Evolutionary conservation across 352 stramenopile species (phyloP).

Genomic region (Phytophthora kernoviae): DNA sequence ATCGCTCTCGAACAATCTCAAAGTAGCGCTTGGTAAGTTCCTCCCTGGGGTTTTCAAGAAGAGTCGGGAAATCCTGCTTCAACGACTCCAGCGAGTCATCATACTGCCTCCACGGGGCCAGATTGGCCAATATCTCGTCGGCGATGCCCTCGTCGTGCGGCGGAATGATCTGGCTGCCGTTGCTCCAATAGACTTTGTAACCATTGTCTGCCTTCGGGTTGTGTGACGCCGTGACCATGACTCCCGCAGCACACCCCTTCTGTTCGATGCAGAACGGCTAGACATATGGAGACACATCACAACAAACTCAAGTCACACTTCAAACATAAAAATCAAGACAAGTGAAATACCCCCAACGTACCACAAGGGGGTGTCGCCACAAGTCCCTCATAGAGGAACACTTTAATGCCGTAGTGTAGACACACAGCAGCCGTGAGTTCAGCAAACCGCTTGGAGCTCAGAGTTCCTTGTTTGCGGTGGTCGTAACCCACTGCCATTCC

Average conservation of each 20-base stretch:
- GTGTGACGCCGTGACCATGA: conserved; percentile 97
- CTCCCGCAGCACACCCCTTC: conserved; percentile 78
- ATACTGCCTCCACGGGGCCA: conserved; percentile 87
- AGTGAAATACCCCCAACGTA: too few species aligned
- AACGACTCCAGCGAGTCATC: conserved; percentile 46
- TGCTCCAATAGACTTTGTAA: conserved; percentile 97
- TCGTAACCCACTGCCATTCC: conserved; percentile 93
- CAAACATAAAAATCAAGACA: background rate
- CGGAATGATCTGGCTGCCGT: conserved; percentile 97
- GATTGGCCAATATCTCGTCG: conserved; percentile 87
- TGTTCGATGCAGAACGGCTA: conserved; percentile 81
- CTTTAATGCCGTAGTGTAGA: conserved; percentile 81
- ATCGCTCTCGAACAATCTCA: conserved; percentile 37
- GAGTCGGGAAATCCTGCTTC: conserved; percentile 34
- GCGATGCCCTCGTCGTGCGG: conserved; percentile 96
- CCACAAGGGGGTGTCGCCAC: conserved; percentile 97
- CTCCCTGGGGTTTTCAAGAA: conserved; percentile 73
- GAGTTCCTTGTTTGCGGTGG: conserved; percentile 72
- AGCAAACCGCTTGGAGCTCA: conserved; percentile 91
- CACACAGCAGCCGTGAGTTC: conserved; percentile 86
- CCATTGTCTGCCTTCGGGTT: conserved; percentile 98
- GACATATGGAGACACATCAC: background rate
- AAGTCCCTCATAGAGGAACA: conserved; percentile 91
- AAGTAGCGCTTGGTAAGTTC: conserved; percentile 84
- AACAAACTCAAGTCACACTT: background rate